Percentiles rank a stretch among this genome's conserved stretches.
phyloP scores from a whole-genome alignment of 208 protist species.

The Leptomonas pyrrhocoris region DNA sequence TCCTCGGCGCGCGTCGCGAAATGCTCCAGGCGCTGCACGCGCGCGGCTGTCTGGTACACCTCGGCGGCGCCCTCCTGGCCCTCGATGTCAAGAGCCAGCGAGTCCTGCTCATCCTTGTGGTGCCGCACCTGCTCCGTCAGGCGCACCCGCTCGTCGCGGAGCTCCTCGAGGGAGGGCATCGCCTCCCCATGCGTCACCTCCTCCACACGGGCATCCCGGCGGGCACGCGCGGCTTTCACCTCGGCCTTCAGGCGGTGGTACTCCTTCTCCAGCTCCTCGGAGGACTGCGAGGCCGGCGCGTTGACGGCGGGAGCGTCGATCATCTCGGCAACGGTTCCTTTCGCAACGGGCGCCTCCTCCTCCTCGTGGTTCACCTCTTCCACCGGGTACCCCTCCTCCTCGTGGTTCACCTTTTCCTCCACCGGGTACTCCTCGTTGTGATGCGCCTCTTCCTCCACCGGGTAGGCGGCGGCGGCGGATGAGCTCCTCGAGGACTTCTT shows the following conservation, averaged over 20 bases:
- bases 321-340: not conserved
- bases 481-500: constrained; percentile 11
- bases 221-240: constrained; percentile 31
- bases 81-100: constrained; percentile 67
- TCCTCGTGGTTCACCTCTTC: not conserved
- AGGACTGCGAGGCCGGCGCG: not conserved
- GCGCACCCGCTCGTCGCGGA: constrained; percentile 53
- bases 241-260: constrained; percentile 26
- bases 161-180: constrained; percentile 58
- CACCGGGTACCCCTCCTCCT: not conserved
- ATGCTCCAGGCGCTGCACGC: constrained; percentile 73
- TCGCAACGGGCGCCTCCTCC: not conserved
- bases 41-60: constrained; percentile 67
- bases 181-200: constrained; percentile 34
- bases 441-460: not conserved
- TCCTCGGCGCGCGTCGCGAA: constrained; percentile 41
- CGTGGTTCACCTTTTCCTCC: not conserved
- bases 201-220: constrained; percentile 32
- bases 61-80: constrained; percentile 40
- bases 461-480: constrained; percentile 3
- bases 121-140: constrained; percentile 67
- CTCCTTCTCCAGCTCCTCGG: not conserved
- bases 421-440: not conserved
- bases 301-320: not conserved
- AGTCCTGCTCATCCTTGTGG: constrained; percentile 83